Base-by-base conservation (phyloP, 345 rosid species). In the Microthlaspi erraticum region DNA sequence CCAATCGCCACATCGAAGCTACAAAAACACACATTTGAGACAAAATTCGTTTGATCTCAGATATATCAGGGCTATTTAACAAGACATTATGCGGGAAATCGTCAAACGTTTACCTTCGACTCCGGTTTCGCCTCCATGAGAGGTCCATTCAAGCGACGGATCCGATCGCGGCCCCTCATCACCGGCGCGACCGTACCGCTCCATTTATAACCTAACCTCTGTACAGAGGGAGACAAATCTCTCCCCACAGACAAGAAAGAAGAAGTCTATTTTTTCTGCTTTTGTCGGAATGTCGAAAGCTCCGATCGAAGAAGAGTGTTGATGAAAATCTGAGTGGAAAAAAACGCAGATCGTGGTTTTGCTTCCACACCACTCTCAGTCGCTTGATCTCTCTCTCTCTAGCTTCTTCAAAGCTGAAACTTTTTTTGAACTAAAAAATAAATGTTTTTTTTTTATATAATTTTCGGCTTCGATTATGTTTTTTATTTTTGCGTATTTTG, bases 91-190 rank as follows among this genome's bases (percentile, higher is more conserved):
- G 5, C 56, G 26, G 74, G 66, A 60, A 70, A 78, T 78, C 55
- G 53, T 10, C 18, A 36, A 67, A 67, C 39, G 54, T 57, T 57
- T 34, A 84, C 98, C 96, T 84, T 88, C 91, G 14, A 85, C 76
- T 5, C 89, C 91, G 8, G 91, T 84, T 71, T 89, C 93, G 31
- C 74, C 78, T 62, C 84, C 93, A 66, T 88, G 78, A 68, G 74
- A 72, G 13, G 79, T 61, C 92, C 92, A 88, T 79, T 88, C 87
- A 82, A 80, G 80, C 46, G 86, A 72, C 78, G 92, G 89, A 84
- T 90, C 91, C 77, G 89, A 81, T 82, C 82, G 88, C 34, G 86
- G 66, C 60, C 84, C 86, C 33, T 70, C 76, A 62, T 83, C 88
- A 43, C 80, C 84, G 72, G 62, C 34, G 78, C 82, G 83, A 76